These are phyloP conservation scores for Clonostachys rosea DNA, from an alignment of 2,329 filamentous ascomycete genomes.

Conservation along the genomic window DNA sequence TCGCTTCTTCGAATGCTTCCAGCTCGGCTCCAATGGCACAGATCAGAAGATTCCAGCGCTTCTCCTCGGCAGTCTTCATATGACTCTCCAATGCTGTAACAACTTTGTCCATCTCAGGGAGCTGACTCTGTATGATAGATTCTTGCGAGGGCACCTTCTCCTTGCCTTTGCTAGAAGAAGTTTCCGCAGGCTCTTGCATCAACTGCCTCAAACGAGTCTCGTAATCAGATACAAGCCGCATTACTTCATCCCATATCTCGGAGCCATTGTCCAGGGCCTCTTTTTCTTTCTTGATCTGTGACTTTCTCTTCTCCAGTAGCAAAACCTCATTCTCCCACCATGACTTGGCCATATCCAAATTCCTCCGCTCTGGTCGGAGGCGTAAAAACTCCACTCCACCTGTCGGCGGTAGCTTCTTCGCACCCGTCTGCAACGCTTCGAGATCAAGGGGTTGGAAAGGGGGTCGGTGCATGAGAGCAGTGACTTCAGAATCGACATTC, in stretches of 20 bases:
- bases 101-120: slow-evolving; percentile 52
- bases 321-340: slow-evolving; percentile 65
- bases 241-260: slow-evolving; percentile 59
- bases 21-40: slow-evolving; percentile 72
- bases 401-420: slow-evolving; percentile 15
- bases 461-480: slow-evolving; percentile 52
- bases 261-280: slow-evolving; percentile 64
- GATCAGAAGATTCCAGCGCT: slow-evolving; percentile 70
- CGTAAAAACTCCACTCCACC: slow-evolving; percentile 51
- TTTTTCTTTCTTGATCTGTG: slow-evolving; percentile 55
- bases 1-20: slow-evolving; percentile 60
- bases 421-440: slow-evolving; percentile 26
- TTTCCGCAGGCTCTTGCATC: slow-evolving; percentile 30
- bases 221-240: slow-evolving; percentile 56
- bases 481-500: slow-evolving; percentile 60
- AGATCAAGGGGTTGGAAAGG: slow-evolving; percentile 48
- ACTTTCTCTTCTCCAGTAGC: slow-evolving; percentile 48
- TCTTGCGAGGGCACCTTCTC: slow-evolving; percentile 22
- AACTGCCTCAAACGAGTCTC: slow-evolving; percentile 57
- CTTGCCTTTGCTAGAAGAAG: slow-evolving; percentile 17
- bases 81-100: slow-evolving; percentile 50
- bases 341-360: slow-evolving; percentile 63
- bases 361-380: slow-evolving; percentile 60
- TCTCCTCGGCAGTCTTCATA: slow-evolving; percentile 49
- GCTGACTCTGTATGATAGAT: slow-evolving; percentile 36